Evolutionary conservation across 2,329 filamentous ascomycete genomes (phyloP).

Genomic region (Metarhizium sp.): DNA sequence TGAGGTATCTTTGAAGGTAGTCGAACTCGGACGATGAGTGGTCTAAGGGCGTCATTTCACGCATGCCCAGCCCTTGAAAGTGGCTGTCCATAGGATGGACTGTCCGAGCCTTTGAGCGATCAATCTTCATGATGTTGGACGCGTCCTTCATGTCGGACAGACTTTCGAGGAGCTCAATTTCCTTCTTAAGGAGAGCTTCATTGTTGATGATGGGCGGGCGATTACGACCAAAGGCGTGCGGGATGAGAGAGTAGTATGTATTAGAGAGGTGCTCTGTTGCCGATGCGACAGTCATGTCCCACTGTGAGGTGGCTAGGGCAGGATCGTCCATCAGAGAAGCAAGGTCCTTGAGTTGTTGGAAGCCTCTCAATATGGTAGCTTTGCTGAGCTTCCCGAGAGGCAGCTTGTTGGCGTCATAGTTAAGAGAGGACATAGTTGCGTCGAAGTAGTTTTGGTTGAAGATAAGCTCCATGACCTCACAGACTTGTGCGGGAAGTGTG

Average conservation of each 20-base stretch:
- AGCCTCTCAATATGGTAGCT: conserved; percentile 64
- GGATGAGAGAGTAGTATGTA: conserved; percentile 71
- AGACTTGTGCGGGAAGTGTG: conserved; percentile 49
- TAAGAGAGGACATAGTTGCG: conserved; percentile 54
- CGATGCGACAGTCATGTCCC: conserved; percentile 23
- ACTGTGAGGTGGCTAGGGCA: conserved; percentile 32
- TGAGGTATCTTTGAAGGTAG: conserved; percentile 59
- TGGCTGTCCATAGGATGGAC: conserved; percentile 63
- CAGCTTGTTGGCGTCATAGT: conserved; percentile 67
- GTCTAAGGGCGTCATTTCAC: conserved; percentile 67
- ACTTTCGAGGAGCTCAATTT: conserved; percentile 72
- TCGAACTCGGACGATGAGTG: conserved; percentile 50
- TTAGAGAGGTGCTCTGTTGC: conserved; percentile 62
- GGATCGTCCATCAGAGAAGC: conserved; percentile 54
- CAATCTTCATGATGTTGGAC: conserved; percentile 64
- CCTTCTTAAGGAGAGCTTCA: conserved; percentile 53
- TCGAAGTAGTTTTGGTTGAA: conserved; percentile 71
- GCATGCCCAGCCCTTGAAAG: conserved; percentile 59
- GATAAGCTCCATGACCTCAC: conserved; percentile 68
- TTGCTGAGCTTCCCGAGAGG: conserved; percentile 81
- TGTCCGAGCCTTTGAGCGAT: conserved; percentile 36
- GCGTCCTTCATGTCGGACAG: conserved; percentile 81
- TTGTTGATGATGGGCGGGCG: conserved; percentile 59
- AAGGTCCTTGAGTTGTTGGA: conserved; percentile 67
- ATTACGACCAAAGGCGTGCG: conserved; percentile 68